A percentile compares a stretch with the other conserved stretches of the same genome.
Conservation (phyloP, 306 rosid genomes). For the Prunus salicina region DNA sequence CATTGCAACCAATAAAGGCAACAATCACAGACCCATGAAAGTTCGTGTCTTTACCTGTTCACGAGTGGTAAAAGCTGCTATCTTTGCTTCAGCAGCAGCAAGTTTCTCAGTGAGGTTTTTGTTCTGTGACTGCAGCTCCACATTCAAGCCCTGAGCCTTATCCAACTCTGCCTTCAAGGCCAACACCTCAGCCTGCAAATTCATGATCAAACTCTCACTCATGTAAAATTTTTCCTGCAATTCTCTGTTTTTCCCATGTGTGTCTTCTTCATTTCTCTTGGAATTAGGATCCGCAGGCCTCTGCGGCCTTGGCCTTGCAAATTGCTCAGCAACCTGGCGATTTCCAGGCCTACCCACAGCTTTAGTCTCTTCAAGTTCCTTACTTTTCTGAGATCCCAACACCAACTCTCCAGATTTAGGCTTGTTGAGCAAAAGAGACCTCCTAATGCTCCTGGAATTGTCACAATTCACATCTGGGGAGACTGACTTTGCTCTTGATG, state of each 20-base stretch:
- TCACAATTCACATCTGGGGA: conserved; percentile 40
- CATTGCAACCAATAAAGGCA: neutral
- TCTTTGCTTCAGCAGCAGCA: conserved; percentile 67
- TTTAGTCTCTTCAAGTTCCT: conserved; percentile 40
- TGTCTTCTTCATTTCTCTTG: conserved; percentile 43
- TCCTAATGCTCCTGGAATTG: conserved; percentile 27
- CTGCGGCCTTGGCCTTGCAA: conserved; percentile 38
- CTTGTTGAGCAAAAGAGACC: conserved; percentile 37
- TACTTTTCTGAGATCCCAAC: conserved; percentile 48
- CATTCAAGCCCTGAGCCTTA: conserved; percentile 45
- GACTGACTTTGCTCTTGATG: conserved; percentile 47
- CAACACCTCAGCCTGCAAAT: conserved; percentile 54
- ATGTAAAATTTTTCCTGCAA: conserved; percentile 44
- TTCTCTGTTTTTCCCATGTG: conserved; percentile 42
- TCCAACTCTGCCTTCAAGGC: conserved; percentile 69
- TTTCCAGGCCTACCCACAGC: conserved; percentile 31
- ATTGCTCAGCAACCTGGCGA: conserved; percentile 41
- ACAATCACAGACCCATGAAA: neutral
- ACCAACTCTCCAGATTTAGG: conserved; percentile 45
- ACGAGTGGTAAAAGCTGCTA: conserved; percentile 24
- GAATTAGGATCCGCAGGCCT: conserved; percentile 29
- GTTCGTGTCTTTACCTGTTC: conserved; percentile 45
- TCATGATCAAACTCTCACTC: conserved; percentile 54
- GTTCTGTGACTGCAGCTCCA: conserved; percentile 63
- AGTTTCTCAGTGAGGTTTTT: conserved; percentile 52